Base-by-base conservation (phyloP, 2,329 filamentous ascomycete species). In the Aaosphaeria arxii region DNA sequence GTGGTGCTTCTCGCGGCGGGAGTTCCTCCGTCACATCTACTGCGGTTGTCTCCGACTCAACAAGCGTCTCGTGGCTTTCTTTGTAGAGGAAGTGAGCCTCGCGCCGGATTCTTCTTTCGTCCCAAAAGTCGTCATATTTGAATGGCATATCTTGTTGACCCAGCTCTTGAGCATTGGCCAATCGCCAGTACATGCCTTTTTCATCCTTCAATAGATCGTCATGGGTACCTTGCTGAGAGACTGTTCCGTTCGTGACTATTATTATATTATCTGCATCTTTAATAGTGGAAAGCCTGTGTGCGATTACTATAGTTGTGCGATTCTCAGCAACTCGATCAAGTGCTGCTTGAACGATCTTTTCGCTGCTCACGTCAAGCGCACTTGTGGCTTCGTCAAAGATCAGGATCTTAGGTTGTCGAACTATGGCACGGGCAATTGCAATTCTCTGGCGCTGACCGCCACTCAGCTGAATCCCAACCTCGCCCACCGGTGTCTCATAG, bases 391-490 rank as follows among this genome's bases (percentile, higher is more conserved):
- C 92, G 55, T 97, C 92, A 6, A 97, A 84, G 1, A 96, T 80
- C 1, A 97, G 77, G 60, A 97, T 84, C 72, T 89, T 92, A 1
- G 91, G 91, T 60, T 96, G 87, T 29, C 86, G 90, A 38, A 96
- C 88, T 50, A 96, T 83, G 32, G 90, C 91, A 63, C 90, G 80
- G 5, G 91, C 90, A 70, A 96, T 96, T 6, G 91, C 90, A 63
- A 96, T 94, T 57, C 92, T 87, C 72, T 97, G 92, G 70, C 95
- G 95, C 72, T 97, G 92, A 30, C 92, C 92, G 64, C 92, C 92
- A 47, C 89, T 95, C 7, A 97, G 79, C 43, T 95, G 76, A 66
- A 96, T 92, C 5, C 92, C 92, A 53, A 89, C 85, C 70, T 96
- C 90, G 46, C 92, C 94, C 11, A 96, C 91, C 54, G 94, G 84